Percentiles rank a stretch among this genome's conserved stretches.
Evolutionary conservation across 306 rosid species (phyloP).

Genomic region (Prunus campanulata): DNA sequence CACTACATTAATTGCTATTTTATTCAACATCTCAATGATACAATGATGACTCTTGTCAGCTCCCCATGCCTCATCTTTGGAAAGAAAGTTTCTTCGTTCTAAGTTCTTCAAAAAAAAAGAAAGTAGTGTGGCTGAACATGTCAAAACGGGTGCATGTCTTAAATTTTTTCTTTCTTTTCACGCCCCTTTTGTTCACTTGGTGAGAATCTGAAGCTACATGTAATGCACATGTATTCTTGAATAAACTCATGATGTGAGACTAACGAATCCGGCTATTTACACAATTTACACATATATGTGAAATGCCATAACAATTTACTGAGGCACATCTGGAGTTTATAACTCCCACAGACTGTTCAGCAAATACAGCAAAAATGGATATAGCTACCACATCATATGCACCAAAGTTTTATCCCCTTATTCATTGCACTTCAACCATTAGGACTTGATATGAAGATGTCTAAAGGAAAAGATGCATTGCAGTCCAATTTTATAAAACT

Average conservation of each 20-base stretch:
- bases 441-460: not conserved
- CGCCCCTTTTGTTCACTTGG: not conserved
- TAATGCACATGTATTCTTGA: not conserved
- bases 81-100: not conserved
- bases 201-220: not conserved
- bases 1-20: not conserved
- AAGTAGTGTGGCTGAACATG: not conserved
- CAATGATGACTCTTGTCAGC: not conserved
- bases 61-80: not conserved
- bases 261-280: not conserved
- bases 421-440: not conserved
- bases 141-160: not conserved
- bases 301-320: not conserved
- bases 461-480: not conserved
- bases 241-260: not conserved
- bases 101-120: not conserved
- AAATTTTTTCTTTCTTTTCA: not conserved
- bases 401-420: not conserved
- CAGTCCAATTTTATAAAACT: not conserved
- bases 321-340: no score
- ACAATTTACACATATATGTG: not conserved
- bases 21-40: not conserved
- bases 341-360: no score
- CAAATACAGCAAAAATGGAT: no score
- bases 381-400: not conserved